Evolutionary conservation across 2,329 filamentous ascomycete genomes (phyloP).

Genomic region (Colletotrichum cuscutae): DNA sequence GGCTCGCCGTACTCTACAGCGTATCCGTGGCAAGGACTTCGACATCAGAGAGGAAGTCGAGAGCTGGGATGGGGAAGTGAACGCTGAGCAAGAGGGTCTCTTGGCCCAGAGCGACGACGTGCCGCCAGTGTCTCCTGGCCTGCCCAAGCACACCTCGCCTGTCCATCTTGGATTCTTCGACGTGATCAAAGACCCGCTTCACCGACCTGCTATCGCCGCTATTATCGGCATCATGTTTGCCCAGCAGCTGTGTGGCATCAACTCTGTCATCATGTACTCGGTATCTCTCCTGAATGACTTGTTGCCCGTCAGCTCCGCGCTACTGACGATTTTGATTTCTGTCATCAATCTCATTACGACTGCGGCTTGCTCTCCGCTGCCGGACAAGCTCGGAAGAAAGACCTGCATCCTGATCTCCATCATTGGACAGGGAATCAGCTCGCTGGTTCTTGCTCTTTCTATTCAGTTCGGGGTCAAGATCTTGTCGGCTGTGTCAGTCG

Average conservation of each 20-base stretch:
- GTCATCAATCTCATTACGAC: constrained; percentile 88
- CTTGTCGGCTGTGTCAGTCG: constrained; percentile 82
- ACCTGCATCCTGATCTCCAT: constrained; percentile 85
- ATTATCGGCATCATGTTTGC: constrained; percentile 92
- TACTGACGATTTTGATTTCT: constrained; percentile 89
- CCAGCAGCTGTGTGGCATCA: constrained; percentile 94
- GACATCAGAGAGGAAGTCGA: constrained; percentile 80
- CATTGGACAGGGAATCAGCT: constrained; percentile 82
- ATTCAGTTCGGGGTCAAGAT: constrained; percentile 79
- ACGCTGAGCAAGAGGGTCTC: constrained; percentile 77
- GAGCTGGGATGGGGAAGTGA: constrained; percentile 60
- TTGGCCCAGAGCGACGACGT: constrained; percentile 52
- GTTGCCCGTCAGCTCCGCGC: constrained; percentile 81
- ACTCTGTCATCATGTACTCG: constrained; percentile 98
- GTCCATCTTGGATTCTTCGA: constrained; percentile 69
- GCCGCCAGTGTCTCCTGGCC: constrained; percentile 39
- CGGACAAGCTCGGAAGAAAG: constrained; percentile 90
- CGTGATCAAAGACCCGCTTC: constrained; percentile 74
- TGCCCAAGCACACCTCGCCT: constrained; percentile 36
- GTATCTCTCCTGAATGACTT: constrained; percentile 87
- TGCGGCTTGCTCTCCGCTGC: constrained; percentile 81
- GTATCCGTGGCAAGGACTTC: constrained; percentile 75
- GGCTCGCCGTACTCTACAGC: constrained; percentile 76
- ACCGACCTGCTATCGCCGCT: constrained; percentile 80
- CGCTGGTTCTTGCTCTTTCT: constrained; percentile 81